Conservation (phyloP, 495 filamentous ascomycete genomes). For the Astrothelium macrocarpum region DNA sequence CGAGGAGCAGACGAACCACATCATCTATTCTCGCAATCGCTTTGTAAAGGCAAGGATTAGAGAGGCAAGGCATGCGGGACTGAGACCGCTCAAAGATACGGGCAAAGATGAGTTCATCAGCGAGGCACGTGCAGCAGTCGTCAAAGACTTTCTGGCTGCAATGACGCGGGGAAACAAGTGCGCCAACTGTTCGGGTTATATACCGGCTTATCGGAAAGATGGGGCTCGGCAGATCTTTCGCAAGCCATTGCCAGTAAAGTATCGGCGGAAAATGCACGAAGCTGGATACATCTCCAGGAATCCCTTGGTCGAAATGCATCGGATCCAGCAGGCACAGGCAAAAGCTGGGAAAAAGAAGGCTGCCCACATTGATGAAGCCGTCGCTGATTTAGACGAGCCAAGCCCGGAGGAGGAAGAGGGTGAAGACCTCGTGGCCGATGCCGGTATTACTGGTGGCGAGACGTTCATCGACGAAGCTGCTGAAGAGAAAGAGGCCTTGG, state of each 20-base stretch:
- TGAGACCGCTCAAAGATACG: slow-evolving; percentile 26
- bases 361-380: slow-evolving; percentile 53
- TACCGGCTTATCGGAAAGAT: slow-evolving; percentile 72
- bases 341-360: slow-evolving; percentile 16
- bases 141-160: slow-evolving; percentile 69
- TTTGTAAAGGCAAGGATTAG: slow-evolving; percentile 61
- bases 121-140: slow-evolving; percentile 59
- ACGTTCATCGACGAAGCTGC: slow-evolving; percentile 33
- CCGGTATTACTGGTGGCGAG: slow-evolving; percentile 20
- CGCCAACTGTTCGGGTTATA: slow-evolving; percentile 54
- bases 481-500: slow-evolving; percentile 39
- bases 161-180: slow-evolving; percentile 60
- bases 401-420: slow-evolving; percentile 36
- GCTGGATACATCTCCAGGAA: slow-evolving; percentile 59
- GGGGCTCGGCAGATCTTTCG: slow-evolving; percentile 87
- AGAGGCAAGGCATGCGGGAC: slow-evolving; percentile 25
- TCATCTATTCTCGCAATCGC: slow-evolving; percentile 55
- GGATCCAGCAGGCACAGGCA: slow-evolving; percentile 16
- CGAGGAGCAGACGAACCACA: slow-evolving; percentile 44
- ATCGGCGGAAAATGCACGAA: slow-evolving; percentile 61
- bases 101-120: slow-evolving; percentile 72
- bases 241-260: slow-evolving; percentile 60
- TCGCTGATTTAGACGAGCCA: slow-evolving; percentile 52
- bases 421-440: slow-evolving; percentile 34
- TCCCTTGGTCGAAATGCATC: slow-evolving; percentile 38